These are phyloP conservation scores for Lodderomyces beijingensis DNA, from an alignment of 1,139 yeast species.

Conservation along the genomic window DNA sequence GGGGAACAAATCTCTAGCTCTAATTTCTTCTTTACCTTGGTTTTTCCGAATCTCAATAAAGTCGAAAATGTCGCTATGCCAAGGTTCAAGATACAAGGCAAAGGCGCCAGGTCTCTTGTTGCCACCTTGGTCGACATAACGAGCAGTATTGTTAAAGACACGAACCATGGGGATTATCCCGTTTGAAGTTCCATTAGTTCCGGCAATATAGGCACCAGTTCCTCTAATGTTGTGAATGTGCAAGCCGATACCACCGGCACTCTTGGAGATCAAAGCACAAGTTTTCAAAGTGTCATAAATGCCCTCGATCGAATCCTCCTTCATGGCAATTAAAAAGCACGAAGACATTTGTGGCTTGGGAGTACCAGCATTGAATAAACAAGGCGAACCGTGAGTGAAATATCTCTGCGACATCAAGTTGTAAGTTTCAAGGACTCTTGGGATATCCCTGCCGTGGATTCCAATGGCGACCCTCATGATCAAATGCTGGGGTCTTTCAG, in stretches of 20 bases:
- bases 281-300: slow-evolving; percentile 83
- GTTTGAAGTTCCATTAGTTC: slow-evolving; percentile 85
- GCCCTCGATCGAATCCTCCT: slow-evolving; percentile 87
- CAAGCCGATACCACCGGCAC: slow-evolving; percentile 90
- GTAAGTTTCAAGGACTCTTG: slow-evolving; percentile 72
- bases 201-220: slow-evolving; percentile 83
- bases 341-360: slow-evolving; percentile 85
- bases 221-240: slow-evolving; percentile 81
- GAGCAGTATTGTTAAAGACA: slow-evolving; percentile 85
- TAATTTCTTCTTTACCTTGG: slow-evolving; percentile 86
- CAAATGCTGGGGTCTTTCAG: slow-evolving; percentile 89
- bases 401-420: slow-evolving; percentile 78
- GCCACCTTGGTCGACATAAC: slow-evolving; percentile 93
- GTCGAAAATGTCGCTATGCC: slow-evolving; percentile 87
- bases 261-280: slow-evolving; percentile 81
- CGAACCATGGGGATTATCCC: slow-evolving; percentile 89
- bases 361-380: slow-evolving; percentile 86
- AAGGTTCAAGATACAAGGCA: slow-evolving; percentile 84
- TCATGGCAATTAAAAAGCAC: slow-evolving; percentile 84
- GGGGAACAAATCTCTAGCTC: slow-evolving; percentile 86
- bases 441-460: slow-evolving; percentile 74
- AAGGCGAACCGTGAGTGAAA: slow-evolving; percentile 89
- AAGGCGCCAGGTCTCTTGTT: slow-evolving; percentile 93
- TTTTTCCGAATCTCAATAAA: slow-evolving; percentile 81
- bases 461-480: slow-evolving; percentile 89